Evolutionary conservation across 305 asterid species (phyloP).

Genomic region (Ajuga reptans): DNA sequence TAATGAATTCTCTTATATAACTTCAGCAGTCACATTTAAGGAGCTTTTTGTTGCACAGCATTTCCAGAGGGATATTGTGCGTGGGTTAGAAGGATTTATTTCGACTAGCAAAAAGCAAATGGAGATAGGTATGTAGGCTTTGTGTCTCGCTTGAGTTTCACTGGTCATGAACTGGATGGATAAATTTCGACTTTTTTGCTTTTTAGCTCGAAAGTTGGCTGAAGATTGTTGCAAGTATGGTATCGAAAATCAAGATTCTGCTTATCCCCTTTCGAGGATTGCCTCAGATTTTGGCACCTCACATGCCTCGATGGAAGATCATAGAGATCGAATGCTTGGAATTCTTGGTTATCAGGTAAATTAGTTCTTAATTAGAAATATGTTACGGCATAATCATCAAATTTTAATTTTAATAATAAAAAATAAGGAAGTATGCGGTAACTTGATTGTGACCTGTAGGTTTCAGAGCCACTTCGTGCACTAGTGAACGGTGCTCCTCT

Average conservation of each 20-base stretch:
- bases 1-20: slow-evolving; percentile 37
- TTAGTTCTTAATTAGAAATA: not conserved
- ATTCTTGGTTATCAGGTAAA: slow-evolving; percentile 66
- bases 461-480: slow-evolving; percentile 70
- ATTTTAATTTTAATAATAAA: not conserved
- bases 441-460: slow-evolving; percentile 34
- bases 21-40: slow-evolving; percentile 54
- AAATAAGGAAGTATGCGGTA: not conserved
- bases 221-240: slow-evolving; percentile 91
- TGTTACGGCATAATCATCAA: not conserved
- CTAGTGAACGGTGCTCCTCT: slow-evolving; percentile 70
- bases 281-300: slow-evolving; percentile 72
- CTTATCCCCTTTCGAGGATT: slow-evolving; percentile 52
- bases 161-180: slow-evolving; percentile 10
- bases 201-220: slow-evolving; percentile 70
- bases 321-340: slow-evolving; percentile 74
- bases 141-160: slow-evolving; percentile 22
- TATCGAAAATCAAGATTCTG: slow-evolving; percentile 64
- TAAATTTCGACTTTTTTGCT: slow-evolving; percentile 27
- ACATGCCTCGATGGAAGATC: slow-evolving; percentile 75
- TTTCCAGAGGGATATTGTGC: slow-evolving; percentile 90
- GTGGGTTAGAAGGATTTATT: slow-evolving; percentile 70
- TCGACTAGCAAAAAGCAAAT: slow-evolving; percentile 68
- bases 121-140: slow-evolving; percentile 58
- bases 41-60: slow-evolving; percentile 82